Conservation (phyloP, 2,329 filamentous ascomycete species). For the Xylariaceae sp. region DNA sequence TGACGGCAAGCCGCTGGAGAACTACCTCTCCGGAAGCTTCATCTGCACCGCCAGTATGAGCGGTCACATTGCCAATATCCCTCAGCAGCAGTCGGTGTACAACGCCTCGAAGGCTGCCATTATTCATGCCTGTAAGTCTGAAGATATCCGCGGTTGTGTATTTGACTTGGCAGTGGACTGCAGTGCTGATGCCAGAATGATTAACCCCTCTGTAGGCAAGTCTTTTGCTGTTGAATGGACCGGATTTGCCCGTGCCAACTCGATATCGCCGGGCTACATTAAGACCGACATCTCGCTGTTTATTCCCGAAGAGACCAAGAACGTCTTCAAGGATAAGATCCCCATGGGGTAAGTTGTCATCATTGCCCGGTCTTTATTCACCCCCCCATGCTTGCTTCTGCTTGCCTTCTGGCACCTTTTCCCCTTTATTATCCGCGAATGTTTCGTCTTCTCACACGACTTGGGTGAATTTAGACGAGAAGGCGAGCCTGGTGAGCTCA, state of each 20-base stretch:
- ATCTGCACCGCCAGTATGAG: constrained; percentile 75
- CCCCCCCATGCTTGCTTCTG: neutral
- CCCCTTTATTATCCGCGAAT: neutral
- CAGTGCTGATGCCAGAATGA: neutral
- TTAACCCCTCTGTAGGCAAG: constrained; percentile 44
- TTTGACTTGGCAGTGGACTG: neutral
- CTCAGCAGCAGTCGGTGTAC: constrained; percentile 68
- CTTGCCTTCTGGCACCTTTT: neutral
- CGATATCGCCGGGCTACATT: constrained; percentile 70
- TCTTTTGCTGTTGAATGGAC: constrained; percentile 73
- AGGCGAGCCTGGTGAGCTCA: constrained; percentile 67
- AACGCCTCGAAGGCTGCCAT: constrained; percentile 67
- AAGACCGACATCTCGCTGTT: constrained; percentile 67
- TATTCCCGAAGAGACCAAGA: constrained; percentile 59
- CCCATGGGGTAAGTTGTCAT: constrained; percentile 58
- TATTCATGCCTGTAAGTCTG: constrained; percentile 48
- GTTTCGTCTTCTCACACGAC: neutral
- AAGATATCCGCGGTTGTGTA: neutral
- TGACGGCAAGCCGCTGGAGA: constrained; percentile 56
- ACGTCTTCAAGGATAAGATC: constrained; percentile 71
- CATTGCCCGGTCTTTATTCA: neutral
- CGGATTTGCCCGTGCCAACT: constrained; percentile 67
- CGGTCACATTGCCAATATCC: constrained; percentile 71
- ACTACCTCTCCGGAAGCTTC: constrained; percentile 62
- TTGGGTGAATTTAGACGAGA: constrained; percentile 48